Base-by-base conservation (phyloP, 106 monocot genomes). In the Allium fistulosum region DNA sequence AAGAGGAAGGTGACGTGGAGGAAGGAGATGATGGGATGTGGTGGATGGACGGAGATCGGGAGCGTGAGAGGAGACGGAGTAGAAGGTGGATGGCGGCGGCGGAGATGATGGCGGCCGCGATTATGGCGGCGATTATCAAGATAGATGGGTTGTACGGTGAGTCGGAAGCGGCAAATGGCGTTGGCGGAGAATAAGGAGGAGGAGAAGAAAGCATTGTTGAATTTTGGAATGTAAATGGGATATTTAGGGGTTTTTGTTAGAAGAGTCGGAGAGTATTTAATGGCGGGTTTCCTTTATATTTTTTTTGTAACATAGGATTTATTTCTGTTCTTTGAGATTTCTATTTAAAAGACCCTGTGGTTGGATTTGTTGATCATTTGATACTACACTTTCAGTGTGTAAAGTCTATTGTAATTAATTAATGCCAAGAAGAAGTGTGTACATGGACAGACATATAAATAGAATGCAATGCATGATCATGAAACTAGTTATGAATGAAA, bases 21-120 rank as follows among this genome's bases (percentile, higher is more conserved):
- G 72, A 57, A 69, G 71, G 48, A 68, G 73, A 82, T 75, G 75
- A 87, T 27, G 70, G 74, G 69, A 57, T 51, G 15, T 57, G 71
- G 61, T 49, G 79, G 61, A 46, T 51, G 72, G 65, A 14, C 48
- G 70, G 51, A 2, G 71, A 48, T 58, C 65, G 58, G 15, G 67
- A 71, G 63, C 57, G 78, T 59, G 84, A 79, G 69, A 84, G 72
- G 64, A 62, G 71, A 12, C 93, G 82, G 72, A 83, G 88, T 71
- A 92, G 58, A 62, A 85, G 73, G 75, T 92, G 87, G 69, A 92
- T 79, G 60, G 74, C 67, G 58, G 82, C 78, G 17, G 80, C 83
- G 71, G 75, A 70, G 69, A 77, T 13, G 74, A 88, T 72, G 78
- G 83, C 74, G 66, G 80, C 69, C 47, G 68, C 51, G 70, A 75